Base-by-base conservation (phyloP, 108 stramenopile species). In the Skeletonema costatum region DNA sequence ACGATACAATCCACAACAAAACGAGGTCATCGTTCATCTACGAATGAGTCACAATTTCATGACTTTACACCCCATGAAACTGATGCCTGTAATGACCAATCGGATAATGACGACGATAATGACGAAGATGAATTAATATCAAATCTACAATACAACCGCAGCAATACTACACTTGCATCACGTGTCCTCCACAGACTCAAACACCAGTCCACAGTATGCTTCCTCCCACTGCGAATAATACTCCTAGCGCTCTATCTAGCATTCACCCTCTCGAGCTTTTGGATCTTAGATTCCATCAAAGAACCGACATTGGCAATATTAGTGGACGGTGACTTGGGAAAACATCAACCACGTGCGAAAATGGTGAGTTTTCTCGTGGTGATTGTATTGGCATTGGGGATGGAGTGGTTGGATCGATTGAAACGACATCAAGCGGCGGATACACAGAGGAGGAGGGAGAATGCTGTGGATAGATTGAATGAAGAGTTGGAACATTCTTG, bases 271-370 rank as follows among this genome's bases (percentile, higher is more conserved):
- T 71, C 65, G 3, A 66, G 87, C 38, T 95, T 95, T 88, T 95
- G 94, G 94, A 66, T 95, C 29, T 72, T 99, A 48, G 95, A 97
- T 71, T 96, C 95, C 13, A 71, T 97, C 16, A 99, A 99, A 74
- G 98, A 99, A 73, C 94, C 97, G 7, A 85, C 97, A n/a, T 88
- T 99, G 66, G 93, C 90, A 6, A 38, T 80, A 19, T 68, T 97
- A 41, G 91, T 95, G 4, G 88, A 91, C 39, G 90, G 97, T n/a
- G 88, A 96, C 56, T 77, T 95, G 32, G 87, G 88, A 29, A 70
- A 64, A 48, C 92, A 96, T 87, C 97, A 97, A 66, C 98, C 98
- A 1, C 69, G 77, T 32, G 97, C 97, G 25, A 97, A 98, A 74
- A 81, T 97, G 50, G 41, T 89, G 36, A 93, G 90, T 63, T 95